These are phyloP conservation scores for Teratosphaeria epicoccoides DNA, from an alignment of 2,329 filamentous ascomycete genomes.

Conservation along the genomic window DNA sequence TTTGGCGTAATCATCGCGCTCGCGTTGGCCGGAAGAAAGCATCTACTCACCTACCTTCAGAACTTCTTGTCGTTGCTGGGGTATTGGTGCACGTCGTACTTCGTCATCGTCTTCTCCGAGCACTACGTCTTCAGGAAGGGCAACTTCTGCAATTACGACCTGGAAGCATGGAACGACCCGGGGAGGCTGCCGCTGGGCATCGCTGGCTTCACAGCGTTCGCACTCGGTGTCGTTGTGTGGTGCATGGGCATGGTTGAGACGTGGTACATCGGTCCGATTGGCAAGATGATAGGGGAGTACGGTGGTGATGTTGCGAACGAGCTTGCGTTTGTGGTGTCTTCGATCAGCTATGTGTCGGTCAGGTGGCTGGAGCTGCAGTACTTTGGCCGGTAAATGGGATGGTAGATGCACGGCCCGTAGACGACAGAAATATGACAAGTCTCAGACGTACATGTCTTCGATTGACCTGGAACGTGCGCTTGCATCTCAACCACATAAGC, in stretches of 20 bases:
- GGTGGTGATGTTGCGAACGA: constrained; percentile 46
- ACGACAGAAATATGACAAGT: background rate
- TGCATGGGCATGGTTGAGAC: constrained; percentile 44
- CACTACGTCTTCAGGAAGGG: constrained; percentile 35
- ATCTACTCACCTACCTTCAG: constrained; percentile 33
- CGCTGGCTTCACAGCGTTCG: constrained; percentile 30
- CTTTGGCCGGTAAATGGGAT: constrained; percentile 27
- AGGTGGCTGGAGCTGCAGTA: constrained; percentile 40
- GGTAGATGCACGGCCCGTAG: background rate
- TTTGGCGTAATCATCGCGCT: constrained; percentile 35
- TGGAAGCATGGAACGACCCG: constrained; percentile 37
- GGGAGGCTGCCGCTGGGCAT: constrained; percentile 32
- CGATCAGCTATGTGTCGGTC: constrained; percentile 38
- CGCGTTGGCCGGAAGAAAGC: constrained; percentile 33
- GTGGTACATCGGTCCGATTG: constrained; percentile 44
- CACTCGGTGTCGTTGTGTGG: constrained; percentile 34
- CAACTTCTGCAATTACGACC: constrained; percentile 32
- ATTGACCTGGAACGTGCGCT: too few relatives aligned
- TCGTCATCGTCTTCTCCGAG: constrained; percentile 36
- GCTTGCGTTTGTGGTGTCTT: constrained; percentile 41
- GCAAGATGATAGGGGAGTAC: constrained; percentile 40
- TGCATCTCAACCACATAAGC: too few relatives aligned
- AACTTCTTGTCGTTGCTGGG: constrained; percentile 38
- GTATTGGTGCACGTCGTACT: constrained; percentile 39
- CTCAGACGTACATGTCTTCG: background rate